A percentile compares a stretch with the other conserved stretches of the same genome.
Evolutionary conservation across 192 early-diverging fungal species (phyloP).

Genomic region (Phycomyces blakesleeanus): DNA sequence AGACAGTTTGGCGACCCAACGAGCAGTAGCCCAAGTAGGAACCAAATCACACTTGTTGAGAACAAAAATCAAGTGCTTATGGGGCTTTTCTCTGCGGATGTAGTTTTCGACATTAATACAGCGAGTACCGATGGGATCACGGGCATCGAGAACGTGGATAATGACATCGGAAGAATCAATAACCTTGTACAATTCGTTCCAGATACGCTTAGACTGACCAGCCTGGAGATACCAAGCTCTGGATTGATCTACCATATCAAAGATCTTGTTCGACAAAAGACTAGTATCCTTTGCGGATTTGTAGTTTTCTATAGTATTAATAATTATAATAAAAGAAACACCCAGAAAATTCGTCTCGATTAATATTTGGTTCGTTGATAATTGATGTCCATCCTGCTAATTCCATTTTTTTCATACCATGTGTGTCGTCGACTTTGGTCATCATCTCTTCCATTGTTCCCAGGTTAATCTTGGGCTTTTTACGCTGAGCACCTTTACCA

Average conservation of each 20-base stretch:
- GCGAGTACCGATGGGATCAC: constrained; percentile 94
- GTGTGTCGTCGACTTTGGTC: constrained; percentile 58
- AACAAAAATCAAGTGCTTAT: constrained; percentile 95
- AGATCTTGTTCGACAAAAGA: constrained; percentile 70
- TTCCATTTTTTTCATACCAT: constrained; percentile 53
- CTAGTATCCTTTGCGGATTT: constrained; percentile 60
- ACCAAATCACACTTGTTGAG: constrained; percentile 99
- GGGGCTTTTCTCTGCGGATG: constrained; percentile 86
- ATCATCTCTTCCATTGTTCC: constrained; percentile 80
- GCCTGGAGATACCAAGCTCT: constrained; percentile 88
- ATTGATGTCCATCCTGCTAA: too few relatives aligned
- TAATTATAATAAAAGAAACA: constrained; percentile 1
- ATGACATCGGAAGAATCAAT: constrained; percentile 95
- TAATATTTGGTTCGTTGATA: too few relatives aligned
- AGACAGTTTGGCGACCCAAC: constrained; percentile 92
- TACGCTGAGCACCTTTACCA: constrained; percentile 92
- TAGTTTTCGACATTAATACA: constrained; percentile 91
- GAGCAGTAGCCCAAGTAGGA: constrained; percentile 96
- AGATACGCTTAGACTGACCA: constrained; percentile 95
- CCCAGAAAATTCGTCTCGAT: too few relatives aligned
- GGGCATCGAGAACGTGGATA: constrained; percentile 96
- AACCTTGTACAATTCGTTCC: constrained; percentile 99
- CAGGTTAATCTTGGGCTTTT: constrained; percentile 81
- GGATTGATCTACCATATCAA: constrained; percentile 67
- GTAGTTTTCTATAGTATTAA: constrained; percentile 40